Percentiles rank a stretch among this genome's conserved stretches.
Conservation (phyloP, 2,329 filamentous ascomycete genomes). For the Colletotrichum musae region DNA sequence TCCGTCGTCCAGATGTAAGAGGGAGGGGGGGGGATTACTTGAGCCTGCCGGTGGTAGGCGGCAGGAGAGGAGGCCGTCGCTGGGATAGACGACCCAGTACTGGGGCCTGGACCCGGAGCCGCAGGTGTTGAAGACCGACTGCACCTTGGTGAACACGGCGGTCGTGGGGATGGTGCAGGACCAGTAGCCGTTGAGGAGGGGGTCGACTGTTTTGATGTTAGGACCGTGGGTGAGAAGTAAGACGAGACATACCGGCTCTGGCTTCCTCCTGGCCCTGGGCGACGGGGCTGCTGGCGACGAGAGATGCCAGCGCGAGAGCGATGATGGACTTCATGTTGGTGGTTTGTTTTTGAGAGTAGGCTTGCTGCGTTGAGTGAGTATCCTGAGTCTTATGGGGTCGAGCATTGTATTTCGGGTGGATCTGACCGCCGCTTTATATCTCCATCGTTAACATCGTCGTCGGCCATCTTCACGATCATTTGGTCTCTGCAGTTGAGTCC, state of each 20-base stretch:
- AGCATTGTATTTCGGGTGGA: background rate
- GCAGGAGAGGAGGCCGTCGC: background rate
- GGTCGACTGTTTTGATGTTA: background rate
- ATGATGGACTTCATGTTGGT: background rate
- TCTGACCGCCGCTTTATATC: background rate
- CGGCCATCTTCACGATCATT: too few species aligned
- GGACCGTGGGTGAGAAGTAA: background rate
- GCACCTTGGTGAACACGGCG: background rate
- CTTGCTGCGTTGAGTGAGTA: background rate
- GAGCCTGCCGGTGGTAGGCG: background rate
- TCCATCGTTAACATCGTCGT: background rate
- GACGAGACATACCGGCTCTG: background rate
- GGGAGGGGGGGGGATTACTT: background rate
- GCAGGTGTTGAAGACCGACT: background rate
- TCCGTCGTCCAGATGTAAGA: background rate
- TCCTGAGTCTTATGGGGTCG: background rate
- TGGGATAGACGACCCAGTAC: background rate
- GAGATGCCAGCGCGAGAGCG: background rate
- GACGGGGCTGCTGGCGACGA: background rate
- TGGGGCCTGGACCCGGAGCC: background rate
- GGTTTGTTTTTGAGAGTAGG: background rate
- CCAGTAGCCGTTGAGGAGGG: background rate
- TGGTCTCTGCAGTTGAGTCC: too few species aligned
- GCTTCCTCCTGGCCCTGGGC: background rate
- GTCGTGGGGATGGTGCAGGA: background rate